Conservation (phyloP, 2,329 filamentous ascomycete species). For the Bipolaris cookei region DNA sequence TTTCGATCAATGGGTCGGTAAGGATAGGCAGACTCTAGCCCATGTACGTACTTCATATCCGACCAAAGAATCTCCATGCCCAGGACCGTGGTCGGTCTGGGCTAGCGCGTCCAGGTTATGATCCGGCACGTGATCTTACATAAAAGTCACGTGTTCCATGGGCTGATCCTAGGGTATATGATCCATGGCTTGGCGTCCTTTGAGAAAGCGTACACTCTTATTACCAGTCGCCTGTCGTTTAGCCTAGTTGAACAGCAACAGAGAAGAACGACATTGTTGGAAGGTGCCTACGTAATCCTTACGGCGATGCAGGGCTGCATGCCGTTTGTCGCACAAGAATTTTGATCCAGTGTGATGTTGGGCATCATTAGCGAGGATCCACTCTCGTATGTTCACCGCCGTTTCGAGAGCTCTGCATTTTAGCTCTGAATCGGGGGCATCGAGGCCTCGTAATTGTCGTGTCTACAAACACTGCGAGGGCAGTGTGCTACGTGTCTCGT, state of each 20-base stretch:
- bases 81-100: constrained; percentile 11
- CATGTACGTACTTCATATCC: constrained; percentile 45
- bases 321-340: constrained; percentile 18
- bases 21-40: constrained; percentile 36
- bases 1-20: constrained; percentile 34
- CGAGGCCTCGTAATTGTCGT: constrained; percentile 33
- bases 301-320: constrained; percentile 24
- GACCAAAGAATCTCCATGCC: constrained; percentile 28
- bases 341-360: constrained; percentile 26
- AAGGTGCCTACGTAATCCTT: constrained; percentile 30
- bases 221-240: constrained; percentile 22
- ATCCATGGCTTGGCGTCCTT: constrained; percentile 1
- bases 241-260: constrained; percentile 34
- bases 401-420: constrained; percentile 35
- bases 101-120: constrained; percentile 7
- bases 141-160: constrained; percentile 1
- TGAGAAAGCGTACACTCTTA: constrained; percentile 11
- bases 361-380: constrained; percentile 29
- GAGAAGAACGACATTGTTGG: constrained; percentile 36
- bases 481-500: constrained; percentile 27
- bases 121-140: background rate
- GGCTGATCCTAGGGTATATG: background rate
- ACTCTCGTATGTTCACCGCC: constrained; percentile 33
- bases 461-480: constrained; percentile 38
- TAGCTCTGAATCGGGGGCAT: constrained; percentile 36